A percentile compares a stretch with the other conserved stretches of the same genome.
These are phyloP conservation scores for Globisporangium mamillatum DNA, from an alignment of 352 stramenopile species.

Conservation along the genomic window DNA sequence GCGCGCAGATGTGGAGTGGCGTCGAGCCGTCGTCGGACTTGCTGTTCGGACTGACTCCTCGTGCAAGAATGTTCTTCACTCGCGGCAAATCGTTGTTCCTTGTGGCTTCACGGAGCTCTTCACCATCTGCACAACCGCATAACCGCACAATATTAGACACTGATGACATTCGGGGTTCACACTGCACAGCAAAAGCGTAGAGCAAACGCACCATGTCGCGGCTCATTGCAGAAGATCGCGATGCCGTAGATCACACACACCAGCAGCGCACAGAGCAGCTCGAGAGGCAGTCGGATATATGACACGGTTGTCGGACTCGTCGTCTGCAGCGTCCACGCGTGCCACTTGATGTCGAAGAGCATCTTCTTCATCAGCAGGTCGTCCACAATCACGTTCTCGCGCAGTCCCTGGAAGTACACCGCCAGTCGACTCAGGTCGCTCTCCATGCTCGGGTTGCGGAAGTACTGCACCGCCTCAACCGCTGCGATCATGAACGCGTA, in stretches of 20 bases:
- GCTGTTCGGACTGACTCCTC: conserved; percentile 52
- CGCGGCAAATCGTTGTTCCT: conserved; percentile 70
- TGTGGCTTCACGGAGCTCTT: conserved; percentile 69
- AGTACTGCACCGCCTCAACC: conserved; percentile 46
- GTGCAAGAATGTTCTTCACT: conserved; percentile 54
- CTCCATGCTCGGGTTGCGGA: conserved; percentile 41
- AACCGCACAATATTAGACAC: background rate
- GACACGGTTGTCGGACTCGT: conserved; percentile 22
- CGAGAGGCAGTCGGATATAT: conserved; percentile 39
- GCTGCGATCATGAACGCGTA: conserved; percentile 57
- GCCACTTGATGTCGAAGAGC: conserved; percentile 32
- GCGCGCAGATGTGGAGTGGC: conserved; percentile 72
- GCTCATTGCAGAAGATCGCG: conserved; percentile 63
- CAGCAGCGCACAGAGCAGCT: conserved; percentile 42
- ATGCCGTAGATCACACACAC: conserved; percentile 61
- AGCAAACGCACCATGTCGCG: conserved; percentile 53
- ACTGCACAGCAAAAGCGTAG: background rate
- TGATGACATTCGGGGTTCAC: background rate
- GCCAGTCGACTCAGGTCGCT: conserved; percentile 37
- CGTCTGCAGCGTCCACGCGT: conserved; percentile 27
- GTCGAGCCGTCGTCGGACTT: conserved; percentile 61
- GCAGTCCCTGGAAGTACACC: conserved; percentile 35
- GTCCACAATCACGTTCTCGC: conserved; percentile 24
- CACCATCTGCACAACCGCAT: conserved; percentile 46
- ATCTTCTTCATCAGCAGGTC: conserved; percentile 28